Evolutionary conservation across 2,329 filamentous ascomycete genomes (phyloP).

Genomic region (Fusarium tupiense): DNA sequence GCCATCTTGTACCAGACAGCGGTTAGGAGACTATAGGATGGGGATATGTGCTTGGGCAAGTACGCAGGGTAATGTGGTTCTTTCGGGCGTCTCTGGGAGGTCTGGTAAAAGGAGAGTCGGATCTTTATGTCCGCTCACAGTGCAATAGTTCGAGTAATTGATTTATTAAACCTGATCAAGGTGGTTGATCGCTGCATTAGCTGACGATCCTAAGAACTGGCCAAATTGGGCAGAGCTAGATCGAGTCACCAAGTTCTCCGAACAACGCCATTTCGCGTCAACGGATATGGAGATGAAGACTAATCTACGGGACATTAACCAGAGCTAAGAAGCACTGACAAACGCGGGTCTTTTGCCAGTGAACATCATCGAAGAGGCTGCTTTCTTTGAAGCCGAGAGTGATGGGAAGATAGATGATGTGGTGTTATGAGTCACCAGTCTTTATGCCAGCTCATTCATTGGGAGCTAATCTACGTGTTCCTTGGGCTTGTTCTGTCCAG

Average conservation of each 20-base stretch:
- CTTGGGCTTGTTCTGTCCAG: neutral
- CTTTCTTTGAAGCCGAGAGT: neutral
- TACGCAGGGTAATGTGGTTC: neutral
- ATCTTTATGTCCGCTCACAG: neutral
- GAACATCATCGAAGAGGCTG: neutral
- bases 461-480: neutral
- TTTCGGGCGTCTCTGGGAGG: conserved; percentile 10
- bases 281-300: neutral
- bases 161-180: neutral
- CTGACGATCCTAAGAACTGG: neutral
- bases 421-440: neutral
- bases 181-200: neutral
- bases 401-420: conserved; percentile 1
- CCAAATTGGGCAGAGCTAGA: conserved; percentile 1
- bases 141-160: neutral
- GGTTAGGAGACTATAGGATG: neutral
- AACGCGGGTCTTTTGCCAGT: neutral
- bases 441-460: conserved; percentile 1
- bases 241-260: neutral
- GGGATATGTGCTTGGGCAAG: neutral
- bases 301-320: conserved; percentile 9
- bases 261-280: neutral
- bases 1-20: neutral
- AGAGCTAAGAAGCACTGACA: neutral
- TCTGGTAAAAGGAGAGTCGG: neutral